phyloP scores from a whole-genome alignment of 2,329 filamentous ascomycete species.

The Colletotrichum graminicola region DNA sequence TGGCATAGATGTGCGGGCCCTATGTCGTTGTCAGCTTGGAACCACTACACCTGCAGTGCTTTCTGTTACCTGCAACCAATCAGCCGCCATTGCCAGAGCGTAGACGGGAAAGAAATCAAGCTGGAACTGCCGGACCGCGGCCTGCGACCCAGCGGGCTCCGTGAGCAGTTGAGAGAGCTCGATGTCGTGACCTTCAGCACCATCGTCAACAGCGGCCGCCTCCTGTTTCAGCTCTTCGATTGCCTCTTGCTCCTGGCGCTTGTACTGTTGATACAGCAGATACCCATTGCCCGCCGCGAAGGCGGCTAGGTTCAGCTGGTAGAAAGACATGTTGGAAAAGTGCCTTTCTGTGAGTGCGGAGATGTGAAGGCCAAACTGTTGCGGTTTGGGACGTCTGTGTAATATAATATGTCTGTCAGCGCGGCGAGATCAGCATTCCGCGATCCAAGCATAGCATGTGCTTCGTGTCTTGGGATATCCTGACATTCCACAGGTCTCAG shows the following conservation, averaged over 20 bases:
- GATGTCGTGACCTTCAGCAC: constrained; percentile 18
- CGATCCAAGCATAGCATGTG: constrained; percentile 28
- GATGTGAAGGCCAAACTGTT: not conserved
- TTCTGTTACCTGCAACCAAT: constrained; percentile 50
- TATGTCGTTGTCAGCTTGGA: constrained; percentile 40
- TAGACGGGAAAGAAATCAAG: constrained; percentile 47
- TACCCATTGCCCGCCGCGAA: constrained; percentile 45
- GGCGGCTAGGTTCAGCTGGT: constrained; percentile 45
- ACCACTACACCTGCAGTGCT: not conserved
- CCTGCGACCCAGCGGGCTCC: constrained; percentile 23
- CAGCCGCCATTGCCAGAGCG: constrained; percentile 49
- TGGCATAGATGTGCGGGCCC: constrained; percentile 64
- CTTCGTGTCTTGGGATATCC: constrained; percentile 24
- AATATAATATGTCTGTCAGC: constrained; percentile 28
- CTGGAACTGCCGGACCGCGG: constrained; percentile 43
- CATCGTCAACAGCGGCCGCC: constrained; percentile 26
- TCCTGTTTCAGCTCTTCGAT: constrained; percentile 34
- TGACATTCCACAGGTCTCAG: constrained; percentile 32
- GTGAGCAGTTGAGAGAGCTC: constrained; percentile 36
- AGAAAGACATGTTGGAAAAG: constrained; percentile 43
- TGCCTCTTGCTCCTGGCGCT: constrained; percentile 25
- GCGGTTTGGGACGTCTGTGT: constrained; percentile 1
- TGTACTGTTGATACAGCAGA: constrained; percentile 46
- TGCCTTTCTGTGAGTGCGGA: not conserved
- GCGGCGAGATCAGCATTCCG: constrained; percentile 17